Evolutionary conservation across 2,329 filamentous ascomycete genomes (phyloP), one percentile per base, ranked within the genome.

Genomic region (Fonsecaea erecta): DNA sequence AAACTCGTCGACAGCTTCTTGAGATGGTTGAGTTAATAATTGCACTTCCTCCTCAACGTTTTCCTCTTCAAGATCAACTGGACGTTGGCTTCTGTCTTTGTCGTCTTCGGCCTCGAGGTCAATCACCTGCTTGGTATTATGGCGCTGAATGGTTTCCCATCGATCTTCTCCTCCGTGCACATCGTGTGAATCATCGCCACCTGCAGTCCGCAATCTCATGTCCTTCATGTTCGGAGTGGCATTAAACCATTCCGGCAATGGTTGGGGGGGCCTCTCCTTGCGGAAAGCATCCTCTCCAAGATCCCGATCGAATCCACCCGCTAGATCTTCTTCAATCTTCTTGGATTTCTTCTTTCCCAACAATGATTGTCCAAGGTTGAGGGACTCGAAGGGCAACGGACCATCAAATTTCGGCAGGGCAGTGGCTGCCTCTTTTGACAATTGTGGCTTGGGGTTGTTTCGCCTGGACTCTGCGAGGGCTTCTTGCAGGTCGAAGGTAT

Each of bases 381-480:
- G 79, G 57, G 84, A 94, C 71, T 97, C 93, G 73, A 99, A 99
- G 0, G 95, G 95, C 4, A 99, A 77, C 0, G 93, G 92, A 0
- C 94, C 94, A 69, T 86, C 86, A 73, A 96, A 90, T 52, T 67
- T 63, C 6, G 68, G 62, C 26, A 59, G 37, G 35, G 64, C 34
- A 32, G 62, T 51, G 16, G 18, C n/a, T 26, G 21, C 18, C 16
- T 51, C 12, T 14, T 55, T 62, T 18, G 57, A 32, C 24, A 28
- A 18, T 74, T 73, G 67, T 14, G 69, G 71, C 32, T 69, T 71
- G 46, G 83, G 83, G 73, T 87, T 86, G 64, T 83, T 81, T 70
- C 84, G 86, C 64, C 89, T 88, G 21, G 91, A 90, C 68, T 88
- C 89, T 9, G 88, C 88, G 56, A 97, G 77, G 0, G 92, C 89